Evolutionary conservation across 345 rosid genomes (phyloP), one percentile per base, ranked within the genome.

Genomic region (Gossypium raimondii): DNA sequence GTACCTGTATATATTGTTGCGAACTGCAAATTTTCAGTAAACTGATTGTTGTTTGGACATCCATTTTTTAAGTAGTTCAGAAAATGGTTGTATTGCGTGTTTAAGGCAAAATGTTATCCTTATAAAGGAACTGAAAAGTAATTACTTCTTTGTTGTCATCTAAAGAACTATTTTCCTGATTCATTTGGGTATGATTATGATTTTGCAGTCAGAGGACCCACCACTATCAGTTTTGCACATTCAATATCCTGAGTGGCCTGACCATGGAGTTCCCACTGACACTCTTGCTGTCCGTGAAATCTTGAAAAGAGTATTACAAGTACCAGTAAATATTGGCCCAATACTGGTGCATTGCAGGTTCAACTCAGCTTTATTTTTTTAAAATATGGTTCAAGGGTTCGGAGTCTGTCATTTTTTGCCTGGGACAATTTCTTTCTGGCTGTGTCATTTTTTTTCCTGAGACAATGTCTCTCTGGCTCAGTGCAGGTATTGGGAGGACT

Each of bases 401-500:
- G 34, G 22, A 60, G 53, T 69, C 53, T 14, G 64, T 47, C 64
- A 66, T 11, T n/a, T 34, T 34, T 34, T 34, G 41, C 41, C 41
- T 83, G 85, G 75, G 74, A 64, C 74, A 75, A 5, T 47, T 56
- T 73, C 25, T 77, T 48, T 72, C 70, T 67, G 45, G 29, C 59
- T 13, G 65, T 44, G 65, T 44, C 60, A 64, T 11, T 29, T 29
- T 78, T 65, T 51, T 25, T 22, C 34, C 88, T 85, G 85, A 78
- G 75, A 62, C 73, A 75, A 9, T 50, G 55, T 74, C 22, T 77
- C 43, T 73, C 68, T 71, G 52, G 38, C 77, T 73, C 97, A 90
- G 99, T 88, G 99, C 99, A 83, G 99, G 99, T 55, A 91, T 93
- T 77, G 98, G 99, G 50, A 93, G 99, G 86, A 93, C 96, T 9